Conservation (phyloP, 1,284 basidiomycete species). For the Malassezia globosa region DNA sequence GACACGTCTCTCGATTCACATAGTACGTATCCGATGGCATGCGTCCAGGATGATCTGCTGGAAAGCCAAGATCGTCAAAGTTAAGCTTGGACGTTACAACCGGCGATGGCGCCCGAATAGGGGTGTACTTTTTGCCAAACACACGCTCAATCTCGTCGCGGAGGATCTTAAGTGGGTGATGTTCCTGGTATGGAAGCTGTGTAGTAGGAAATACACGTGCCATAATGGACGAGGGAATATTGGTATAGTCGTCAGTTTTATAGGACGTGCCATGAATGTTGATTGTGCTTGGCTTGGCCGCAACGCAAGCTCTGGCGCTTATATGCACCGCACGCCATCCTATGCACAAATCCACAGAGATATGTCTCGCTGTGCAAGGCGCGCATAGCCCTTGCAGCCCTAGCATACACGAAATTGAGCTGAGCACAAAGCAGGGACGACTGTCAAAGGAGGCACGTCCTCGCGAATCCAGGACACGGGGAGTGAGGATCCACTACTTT, state of each 20-base stretch:
- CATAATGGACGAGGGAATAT: constrained; percentile 72
- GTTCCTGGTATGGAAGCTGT: constrained; percentile 59
- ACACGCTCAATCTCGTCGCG: constrained; percentile 73
- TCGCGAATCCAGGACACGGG: too few relatives aligned
- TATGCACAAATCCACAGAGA: too few relatives aligned
- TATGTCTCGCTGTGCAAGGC: too few relatives aligned
- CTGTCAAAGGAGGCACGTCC: too few relatives aligned
- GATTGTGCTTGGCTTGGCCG: neutral
- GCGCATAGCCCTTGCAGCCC: too few relatives aligned
- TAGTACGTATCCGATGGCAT: constrained; percentile 88
- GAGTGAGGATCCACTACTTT: too few relatives aligned
- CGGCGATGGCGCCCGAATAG: constrained; percentile 61
- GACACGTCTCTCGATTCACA: constrained; percentile 75
- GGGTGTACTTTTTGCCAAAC: constrained; percentile 51
- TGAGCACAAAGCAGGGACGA: too few relatives aligned
- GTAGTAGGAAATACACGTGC: constrained; percentile 58
- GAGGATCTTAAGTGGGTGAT: constrained; percentile 78
- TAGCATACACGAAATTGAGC: too few relatives aligned
- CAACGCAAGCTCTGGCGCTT: neutral
- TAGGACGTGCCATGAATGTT: constrained; percentile 48
- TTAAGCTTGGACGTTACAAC: constrained; percentile 83
- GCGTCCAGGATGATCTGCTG: constrained; percentile 83
- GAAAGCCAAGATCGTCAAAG: constrained; percentile 93
- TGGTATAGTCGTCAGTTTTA: constrained; percentile 66
- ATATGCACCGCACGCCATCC: too few relatives aligned